Base-by-base conservation (phyloP, 2,329 filamentous ascomycete genomes). In the Arthrinium phaeospermum region DNA sequence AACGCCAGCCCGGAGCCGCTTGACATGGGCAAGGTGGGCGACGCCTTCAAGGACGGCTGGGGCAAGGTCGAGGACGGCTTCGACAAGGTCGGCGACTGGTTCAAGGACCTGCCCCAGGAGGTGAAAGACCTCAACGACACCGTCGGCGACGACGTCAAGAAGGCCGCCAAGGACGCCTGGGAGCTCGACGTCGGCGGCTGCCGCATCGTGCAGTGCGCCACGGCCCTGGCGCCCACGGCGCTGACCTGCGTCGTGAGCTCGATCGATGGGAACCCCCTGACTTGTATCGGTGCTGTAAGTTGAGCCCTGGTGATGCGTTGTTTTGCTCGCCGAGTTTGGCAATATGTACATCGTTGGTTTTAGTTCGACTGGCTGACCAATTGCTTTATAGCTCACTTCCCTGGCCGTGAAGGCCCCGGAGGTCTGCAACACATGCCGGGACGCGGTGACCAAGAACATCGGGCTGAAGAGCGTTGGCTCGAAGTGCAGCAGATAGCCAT, bases 61-160 rank as follows among this genome's bases (percentile, higher is more conserved):
- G 49, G 49, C 49, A 53, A 53, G 49, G 49, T 67, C 34, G 61
- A 44, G 34, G 61, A 67, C 19, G 41, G 41, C 44, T 68, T 68
- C 27, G 41, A 68, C 67, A 47, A 68, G 45, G 45, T 47, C n/a
- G 30, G 67, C 41, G 67, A 68, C 27, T 45, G 41, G 67, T 68
- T 68, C 67, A 22, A 68, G 22, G 67, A 47, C 44, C 24, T 68
- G 24, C 67, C 67, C 5, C 14, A 68, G 14, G 67, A 30, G 24
- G n/a, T 68, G 3, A 68, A 47, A 41, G 67, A 68, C 14, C 67
- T 68, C 14, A 68, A 68, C 12, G 67, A 68, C 41, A 41, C 30
- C 2, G 67, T 68, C 41, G 41, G 67, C 45, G 67, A 68, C 67
- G 67, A 68, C 27, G n/a, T 68, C 67, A 68, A 68, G 67, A 47